phyloP scores from a whole-genome alignment of 768 basidiomycete species.

The Boletellus emodensis region DNA sequence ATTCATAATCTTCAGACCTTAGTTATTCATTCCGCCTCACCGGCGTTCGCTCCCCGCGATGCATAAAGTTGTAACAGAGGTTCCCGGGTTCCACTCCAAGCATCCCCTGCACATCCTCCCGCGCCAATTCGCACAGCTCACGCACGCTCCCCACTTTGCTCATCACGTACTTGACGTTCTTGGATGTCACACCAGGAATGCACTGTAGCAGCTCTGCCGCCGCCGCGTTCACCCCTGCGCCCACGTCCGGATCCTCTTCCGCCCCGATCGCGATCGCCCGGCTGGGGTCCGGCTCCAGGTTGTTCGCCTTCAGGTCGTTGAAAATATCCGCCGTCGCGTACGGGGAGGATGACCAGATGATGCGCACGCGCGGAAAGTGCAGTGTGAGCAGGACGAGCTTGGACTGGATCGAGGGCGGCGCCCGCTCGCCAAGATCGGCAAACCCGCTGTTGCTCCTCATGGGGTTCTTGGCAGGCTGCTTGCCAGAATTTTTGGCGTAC shows the following conservation, averaged over 20 bases:
- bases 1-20: too few species aligned
- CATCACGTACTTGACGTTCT: constrained; percentile 85
- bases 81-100: constrained; percentile 81
- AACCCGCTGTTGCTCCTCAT: too few species aligned
- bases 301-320: constrained; percentile 80
- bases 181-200: constrained; percentile 80
- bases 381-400: constrained; percentile 89
- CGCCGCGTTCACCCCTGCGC: constrained; percentile 64
- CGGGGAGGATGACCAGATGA: constrained; percentile 97
- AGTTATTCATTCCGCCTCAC: background rate
- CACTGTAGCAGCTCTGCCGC: constrained; percentile 81
- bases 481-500: constrained; percentile 55
- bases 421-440: constrained; percentile 6
- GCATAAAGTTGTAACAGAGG: constrained; percentile 77
- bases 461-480: constrained; percentile 53
- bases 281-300: constrained; percentile 73
- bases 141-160: constrained; percentile 71
- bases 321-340: constrained; percentile 91
- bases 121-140: constrained; percentile 63
- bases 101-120: constrained; percentile 63
- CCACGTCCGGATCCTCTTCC: constrained; percentile 65
- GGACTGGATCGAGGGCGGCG: constrained; percentile 69
- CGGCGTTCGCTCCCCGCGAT: constrained; percentile 50
- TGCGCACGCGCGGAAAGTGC: constrained; percentile 85
- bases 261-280: constrained; percentile 79